Conservation (phyloP, 1,284 basidiomycete species). For the Kwoniella shivajii region DNA sequence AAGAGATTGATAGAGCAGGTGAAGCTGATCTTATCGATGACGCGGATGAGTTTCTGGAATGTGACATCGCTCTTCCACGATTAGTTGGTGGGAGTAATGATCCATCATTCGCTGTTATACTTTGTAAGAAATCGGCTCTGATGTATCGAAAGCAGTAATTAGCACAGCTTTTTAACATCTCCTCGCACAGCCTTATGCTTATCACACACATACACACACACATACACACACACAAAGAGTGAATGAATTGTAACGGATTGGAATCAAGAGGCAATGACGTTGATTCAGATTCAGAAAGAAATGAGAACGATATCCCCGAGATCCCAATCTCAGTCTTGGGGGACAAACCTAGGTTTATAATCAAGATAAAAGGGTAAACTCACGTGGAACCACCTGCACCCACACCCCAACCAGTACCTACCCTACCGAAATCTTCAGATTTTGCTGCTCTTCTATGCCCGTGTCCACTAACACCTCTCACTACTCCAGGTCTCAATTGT, state of each 20-base stretch:
- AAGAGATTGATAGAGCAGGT: slow-evolving; percentile 47
- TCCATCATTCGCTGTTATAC: slow-evolving; percentile 50
- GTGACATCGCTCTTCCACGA: slow-evolving; percentile 37
- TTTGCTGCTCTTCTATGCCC: slow-evolving; percentile 45
- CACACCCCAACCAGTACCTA: slow-evolving; percentile 45
- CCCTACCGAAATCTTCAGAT: slow-evolving; percentile 49
- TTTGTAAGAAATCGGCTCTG: slow-evolving; percentile 49
- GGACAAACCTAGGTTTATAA: background rate
- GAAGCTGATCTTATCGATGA: slow-evolving; percentile 47
- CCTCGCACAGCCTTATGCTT: background rate
- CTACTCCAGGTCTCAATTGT: slow-evolving; percentile 14
- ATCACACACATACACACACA: background rate
- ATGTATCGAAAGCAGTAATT: slow-evolving; percentile 2
- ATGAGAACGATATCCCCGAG: background rate
- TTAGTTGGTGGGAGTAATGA: slow-evolving; percentile 45
- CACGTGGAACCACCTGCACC: slow-evolving; percentile 50
- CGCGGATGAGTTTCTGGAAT: slow-evolving; percentile 46
- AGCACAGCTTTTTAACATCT: slow-evolving; percentile 6
- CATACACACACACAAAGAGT: background rate
- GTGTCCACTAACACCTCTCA: slow-evolving; percentile 26
- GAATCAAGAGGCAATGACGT: too few species aligned
- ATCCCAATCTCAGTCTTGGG: too few species aligned
- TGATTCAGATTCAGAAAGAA: background rate
- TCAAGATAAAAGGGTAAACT: slow-evolving; percentile 19
- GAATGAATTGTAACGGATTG: too few species aligned